Conservation (phyloP, 768 basidiomycete species). For the Coprinopsis marcescibilis region DNA sequence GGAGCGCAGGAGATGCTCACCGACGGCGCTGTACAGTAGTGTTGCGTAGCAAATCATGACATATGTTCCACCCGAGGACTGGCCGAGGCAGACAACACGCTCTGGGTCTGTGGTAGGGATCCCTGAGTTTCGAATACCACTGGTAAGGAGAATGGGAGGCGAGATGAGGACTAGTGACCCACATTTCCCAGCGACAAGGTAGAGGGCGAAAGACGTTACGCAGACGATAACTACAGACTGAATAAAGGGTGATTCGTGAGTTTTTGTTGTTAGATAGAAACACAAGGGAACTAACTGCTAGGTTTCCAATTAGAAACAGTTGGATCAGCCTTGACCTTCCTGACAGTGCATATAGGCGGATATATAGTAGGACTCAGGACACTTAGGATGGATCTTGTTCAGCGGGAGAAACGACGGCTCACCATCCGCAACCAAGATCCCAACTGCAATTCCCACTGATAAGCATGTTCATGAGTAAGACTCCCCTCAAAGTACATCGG, state of each 20-base stretch:
- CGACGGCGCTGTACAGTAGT: not conserved
- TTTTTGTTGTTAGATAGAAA: not conserved
- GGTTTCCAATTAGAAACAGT: not conserved
- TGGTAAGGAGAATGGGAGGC: not conserved
- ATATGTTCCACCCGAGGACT: not conserved
- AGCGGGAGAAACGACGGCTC: not conserved
- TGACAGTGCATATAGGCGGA: not conserved
- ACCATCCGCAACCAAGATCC: not conserved
- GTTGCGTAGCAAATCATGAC: not conserved
- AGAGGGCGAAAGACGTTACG: not conserved
- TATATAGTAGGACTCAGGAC: not conserved
- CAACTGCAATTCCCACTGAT: not conserved
- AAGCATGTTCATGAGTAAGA: not conserved
- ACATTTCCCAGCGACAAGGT: not conserved
- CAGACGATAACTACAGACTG: not conserved
- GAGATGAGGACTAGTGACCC: not conserved
- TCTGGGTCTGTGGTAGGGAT: not conserved
- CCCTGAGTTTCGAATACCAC: not conserved
- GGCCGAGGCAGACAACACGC: not conserved
- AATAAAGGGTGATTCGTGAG: not conserved
- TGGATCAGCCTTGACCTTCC: not conserved
- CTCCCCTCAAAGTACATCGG: not conserved
- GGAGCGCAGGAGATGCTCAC: too few relatives aligned
- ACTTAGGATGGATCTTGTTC: not conserved
- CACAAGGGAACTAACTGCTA: not conserved